Base-by-base conservation (phyloP, 805 yeast genomes). In the Kodamaea hsintzibuensis region DNA sequence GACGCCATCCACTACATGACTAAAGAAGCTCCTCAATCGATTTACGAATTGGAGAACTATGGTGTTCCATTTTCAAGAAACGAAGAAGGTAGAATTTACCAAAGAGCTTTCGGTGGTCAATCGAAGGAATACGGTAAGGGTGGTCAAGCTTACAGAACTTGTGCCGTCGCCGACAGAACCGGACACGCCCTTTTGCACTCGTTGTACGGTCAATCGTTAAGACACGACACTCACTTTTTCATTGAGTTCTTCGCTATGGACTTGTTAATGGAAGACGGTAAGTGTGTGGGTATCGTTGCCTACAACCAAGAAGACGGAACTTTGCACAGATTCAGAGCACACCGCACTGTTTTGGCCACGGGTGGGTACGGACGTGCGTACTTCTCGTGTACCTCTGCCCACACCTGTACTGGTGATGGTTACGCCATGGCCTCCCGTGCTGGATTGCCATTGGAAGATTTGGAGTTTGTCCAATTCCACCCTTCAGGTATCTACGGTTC, bases 401-500 rank as follows among this genome's bases (percentile, higher is more conserved):
- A 93, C 81, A 95, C 99, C 56, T 93, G 99, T 84, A 93, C 99
- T 53, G 99, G 99, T 81, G 99, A 93, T 74, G 99, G 99, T 73
- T 85, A 81, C 68, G 99, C 98, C 62, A 93, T 93, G 99, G 98
- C 91, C 58, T 78, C 98, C 49, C 86, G 99, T 78, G 99, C 99
- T 52, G 99, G 99, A 58, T 84, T 93, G 73, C 99, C 99, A 55
- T 82, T 93, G 69, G 96, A 93, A 79, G 99, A 93, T 78, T 80
- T 93, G 76, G 99, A 93, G 79, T 93, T 93, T 70, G 92, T 93
- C 58, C 99, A 93, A 79, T 93, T 93, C 91, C 99, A 93, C 77
- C 99, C 99, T 53, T 91, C 98, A 22, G 99, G 99, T 83, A 95
- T 93, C 76, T 93, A 93, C 75, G 99, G 99, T 56, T 91, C 98